Evolutionary conservation across 441 rosid genomes (phyloP), one percentile per base, ranked within the genome.

Genomic region (Erodium moschatum): DNA sequence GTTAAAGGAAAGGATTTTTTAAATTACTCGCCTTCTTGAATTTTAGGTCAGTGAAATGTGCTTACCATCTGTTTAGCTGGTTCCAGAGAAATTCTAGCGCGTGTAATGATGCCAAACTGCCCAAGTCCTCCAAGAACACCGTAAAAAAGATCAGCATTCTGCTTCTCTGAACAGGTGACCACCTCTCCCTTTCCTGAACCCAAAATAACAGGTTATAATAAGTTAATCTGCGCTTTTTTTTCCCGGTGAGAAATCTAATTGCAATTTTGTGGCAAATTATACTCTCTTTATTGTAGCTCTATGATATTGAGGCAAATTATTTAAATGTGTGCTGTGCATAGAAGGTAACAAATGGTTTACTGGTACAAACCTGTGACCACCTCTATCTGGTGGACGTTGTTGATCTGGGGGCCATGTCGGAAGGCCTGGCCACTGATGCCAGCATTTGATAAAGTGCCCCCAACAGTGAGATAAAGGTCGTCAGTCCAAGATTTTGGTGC

Each of bases 401-500:
- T 91, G 72, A 93, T 93, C 78, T 93, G 98, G 67, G 42, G 42
- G 42, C 42, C 42, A 38, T 38, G 98, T 64, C 84, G 85, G 80
- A 93, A 93, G 70, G 98, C 96, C 81, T 93, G 97, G 64, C 98
- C 98, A 61, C 98, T 93, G 71, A 93, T 79, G 74, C 98, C 98
- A 40, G 89, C 98, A 81, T 89, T 91, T 54, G 98, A 93, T 76
- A 93, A 81, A 62, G 97, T 91, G 62, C 98, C 98, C 27, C 98
- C 98, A 64, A 89, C 95, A 5, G 97, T 91, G 73, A 93, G 83
- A 84, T 88, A 92, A 38, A 93, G 84, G 86, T 91, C 91, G 84
- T 93, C 98, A 48, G 98, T 91, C 98, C 97, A 93, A 63, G 97
- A 93, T 79, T 89, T 93, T 69, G 98, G 98, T 38, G 98, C 84